A percentile compares a stretch with the other conserved stretches of the same genome.
phyloP scores from a whole-genome alignment of 1,284 basidiomycete genomes.

The Cryptococcus floricola region DNA sequence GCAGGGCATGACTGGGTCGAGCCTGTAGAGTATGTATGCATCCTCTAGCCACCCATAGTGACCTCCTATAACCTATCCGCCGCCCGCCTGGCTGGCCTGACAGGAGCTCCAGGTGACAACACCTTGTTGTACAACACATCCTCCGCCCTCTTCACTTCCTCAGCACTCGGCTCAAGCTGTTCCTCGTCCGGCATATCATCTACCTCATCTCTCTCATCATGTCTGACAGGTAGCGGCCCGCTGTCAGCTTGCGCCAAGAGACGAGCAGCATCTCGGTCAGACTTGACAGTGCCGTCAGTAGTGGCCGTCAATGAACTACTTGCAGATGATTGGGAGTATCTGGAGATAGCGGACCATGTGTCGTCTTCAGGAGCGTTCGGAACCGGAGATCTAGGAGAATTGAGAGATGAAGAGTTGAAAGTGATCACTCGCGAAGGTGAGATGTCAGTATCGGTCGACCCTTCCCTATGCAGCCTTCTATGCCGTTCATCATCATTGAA shows the following conservation, averaged over 20 bases:
- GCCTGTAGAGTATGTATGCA: too few species aligned
- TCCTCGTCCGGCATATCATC: neutral
- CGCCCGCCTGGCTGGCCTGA: too few species aligned
- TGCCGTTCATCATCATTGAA: neutral
- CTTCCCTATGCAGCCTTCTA: neutral
- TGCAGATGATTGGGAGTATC: constrained; percentile 12
- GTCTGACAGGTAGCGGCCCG: constrained; percentile 3
- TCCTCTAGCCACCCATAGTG: too few species aligned
- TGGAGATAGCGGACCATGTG: constrained; percentile 7
- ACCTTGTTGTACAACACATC: constrained; percentile 3
- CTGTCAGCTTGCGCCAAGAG: constrained; percentile 12
- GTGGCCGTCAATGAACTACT: neutral
- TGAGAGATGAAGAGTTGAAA: neutral
- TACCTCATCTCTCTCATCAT: constrained; percentile 3
- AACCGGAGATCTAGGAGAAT: neutral
- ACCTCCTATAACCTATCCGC: too few species aligned
- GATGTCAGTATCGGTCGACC: neutral
- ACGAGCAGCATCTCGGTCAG: constrained; percentile 3
- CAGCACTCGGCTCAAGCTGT: constrained; percentile 1
- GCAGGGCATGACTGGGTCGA: too few species aligned
- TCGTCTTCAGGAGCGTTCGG: neutral
- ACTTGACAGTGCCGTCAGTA: neutral
- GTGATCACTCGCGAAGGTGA: neutral
- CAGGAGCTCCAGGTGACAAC: too few species aligned
- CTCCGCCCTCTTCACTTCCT: constrained; percentile 8